phyloP scores from a whole-genome alignment of 2,329 filamentous ascomycete genomes.

The Penicillium sp. region DNA sequence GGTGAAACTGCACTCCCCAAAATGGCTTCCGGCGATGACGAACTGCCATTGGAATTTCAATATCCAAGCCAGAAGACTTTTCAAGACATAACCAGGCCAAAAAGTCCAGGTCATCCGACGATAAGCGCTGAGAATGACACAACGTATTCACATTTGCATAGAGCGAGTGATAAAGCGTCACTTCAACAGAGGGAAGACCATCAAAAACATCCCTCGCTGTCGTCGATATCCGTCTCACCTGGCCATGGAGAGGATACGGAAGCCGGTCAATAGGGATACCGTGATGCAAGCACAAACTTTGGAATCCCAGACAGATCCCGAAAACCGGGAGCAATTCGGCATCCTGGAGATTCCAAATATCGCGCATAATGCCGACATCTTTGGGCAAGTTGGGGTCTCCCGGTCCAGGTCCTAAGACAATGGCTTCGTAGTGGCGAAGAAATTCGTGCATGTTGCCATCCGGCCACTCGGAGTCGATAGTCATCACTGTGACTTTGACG shows the following conservation, averaged over 20 bases:
- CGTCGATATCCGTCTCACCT: constrained; percentile 66
- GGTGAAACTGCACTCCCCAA: constrained; percentile 87
- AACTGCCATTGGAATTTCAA: constrained; percentile 67
- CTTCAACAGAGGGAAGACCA: constrained; percentile 56
- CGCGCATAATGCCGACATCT: constrained; percentile 79
- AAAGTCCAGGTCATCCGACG: constrained; percentile 42
- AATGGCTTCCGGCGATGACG: constrained; percentile 66
- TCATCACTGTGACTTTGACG: constrained; percentile 65
- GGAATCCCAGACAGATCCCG: constrained; percentile 85
- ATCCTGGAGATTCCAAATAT: constrained; percentile 65
- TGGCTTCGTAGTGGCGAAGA: constrained; percentile 65
- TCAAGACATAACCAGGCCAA: constrained; percentile 57
- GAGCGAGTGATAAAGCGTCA: constrained; percentile 72
- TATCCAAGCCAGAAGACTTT: constrained; percentile 36
- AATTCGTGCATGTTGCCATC: constrained; percentile 47
- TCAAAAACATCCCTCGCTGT: constrained; percentile 60
- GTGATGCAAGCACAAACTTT: constrained; percentile 67
- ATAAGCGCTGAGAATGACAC: constrained; percentile 2
- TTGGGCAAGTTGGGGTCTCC: constrained; percentile 66
- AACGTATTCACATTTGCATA: constrained; percentile 44
- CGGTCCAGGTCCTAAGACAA: constrained; percentile 86
- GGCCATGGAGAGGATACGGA: constrained; percentile 72
- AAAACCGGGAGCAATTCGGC: constrained; percentile 67
- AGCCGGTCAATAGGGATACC: constrained; percentile 64
- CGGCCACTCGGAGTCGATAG: constrained; percentile 57